Base-by-base conservation (phyloP, 768 basidiomycete genomes). In the Lactarius hatsudake region DNA sequence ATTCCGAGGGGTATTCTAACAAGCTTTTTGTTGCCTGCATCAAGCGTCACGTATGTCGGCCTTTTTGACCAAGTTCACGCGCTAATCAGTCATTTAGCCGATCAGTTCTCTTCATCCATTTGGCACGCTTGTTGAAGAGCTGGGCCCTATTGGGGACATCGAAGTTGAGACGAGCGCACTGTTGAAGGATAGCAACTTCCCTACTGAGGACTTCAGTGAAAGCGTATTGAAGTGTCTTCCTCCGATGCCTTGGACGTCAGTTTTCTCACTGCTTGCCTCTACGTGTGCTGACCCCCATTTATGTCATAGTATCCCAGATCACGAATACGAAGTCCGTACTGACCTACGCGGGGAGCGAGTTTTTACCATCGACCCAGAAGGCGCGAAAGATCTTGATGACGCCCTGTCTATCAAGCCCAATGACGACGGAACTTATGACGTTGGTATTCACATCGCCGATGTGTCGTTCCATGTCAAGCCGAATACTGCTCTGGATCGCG, bases 131-230 rank as follows among this genome's bases (percentile, higher is more conserved):
- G 97, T 98, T 30, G 97, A 99, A 76, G 96, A 99, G 76, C 85
- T 99, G 59, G 97, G 97, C 55, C 90, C 95, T 23, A 99, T 99
- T 68, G 97, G 97, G n/a, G 93, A 99, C 71, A 89, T 96, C 61
- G 95, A 98, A 78, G 95, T 97, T 9, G 97, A 99, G 79, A 98
- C 96, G 5, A 96, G 93, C 68, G 97, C 97, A 9, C 81, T 99
- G 67, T 82, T 99, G 71, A 98, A 98, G 78, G 97, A 99, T 76
- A 98, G 95, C 83, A 98, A 98, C 79, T 98, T 98, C 87, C 94
- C 96, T 2, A 92, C 94, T 0, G 95, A 96, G 77, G 97, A 98
- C 69, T 99, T 99, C 78, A 86, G 89, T 10, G 97, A 99, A 57
- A 91, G 91, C 73, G 95, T 98, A 28, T 74, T 94, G 69, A 98